These are phyloP conservation scores for Rhodotorula toruloides DNA, from an alignment of 768 basidiomycete genomes.

Conservation along the genomic window DNA sequence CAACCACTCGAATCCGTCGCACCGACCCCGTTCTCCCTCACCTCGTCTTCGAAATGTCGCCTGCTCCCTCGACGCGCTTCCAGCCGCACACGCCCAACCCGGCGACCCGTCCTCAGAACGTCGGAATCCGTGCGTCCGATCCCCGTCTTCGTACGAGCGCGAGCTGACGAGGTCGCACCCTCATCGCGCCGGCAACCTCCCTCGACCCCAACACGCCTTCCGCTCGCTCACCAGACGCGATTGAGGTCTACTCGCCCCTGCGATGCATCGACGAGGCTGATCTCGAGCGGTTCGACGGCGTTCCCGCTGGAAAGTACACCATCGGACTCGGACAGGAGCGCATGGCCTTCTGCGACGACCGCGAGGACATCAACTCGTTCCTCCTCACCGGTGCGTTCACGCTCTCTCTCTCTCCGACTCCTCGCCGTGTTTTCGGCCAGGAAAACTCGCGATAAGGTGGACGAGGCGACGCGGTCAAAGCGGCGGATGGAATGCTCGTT, in stretches of 20 bases:
- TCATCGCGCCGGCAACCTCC: neutral
- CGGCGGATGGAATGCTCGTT: too few relatives aligned
- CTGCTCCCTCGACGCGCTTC: slow-evolving; percentile 16
- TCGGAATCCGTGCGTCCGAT: slow-evolving; percentile 65
- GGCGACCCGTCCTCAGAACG: slow-evolving; percentile 69
- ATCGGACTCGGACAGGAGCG: slow-evolving; percentile 95
- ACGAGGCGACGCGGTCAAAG: too few relatives aligned
- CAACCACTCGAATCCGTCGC: neutral
- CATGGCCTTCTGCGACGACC: slow-evolving; percentile 98
- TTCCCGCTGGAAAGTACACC: slow-evolving; percentile 93
- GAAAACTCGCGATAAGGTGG: too few relatives aligned
- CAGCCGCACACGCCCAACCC: slow-evolving; percentile 27
- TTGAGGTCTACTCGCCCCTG: slow-evolving; percentile 82
- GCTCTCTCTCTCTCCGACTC: neutral
- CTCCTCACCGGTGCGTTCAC: slow-evolving; percentile 71
- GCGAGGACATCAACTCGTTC: slow-evolving; percentile 98
- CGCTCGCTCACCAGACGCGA: slow-evolving; percentile 50
- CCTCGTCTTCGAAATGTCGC: neutral
- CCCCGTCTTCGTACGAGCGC: neutral
- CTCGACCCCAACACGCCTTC: neutral
- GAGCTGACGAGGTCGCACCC: neutral
- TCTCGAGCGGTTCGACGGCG: slow-evolving; percentile 89
- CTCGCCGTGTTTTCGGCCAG: neutral
- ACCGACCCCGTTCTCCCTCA: neutral
- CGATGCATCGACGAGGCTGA: slow-evolving; percentile 94